Base-by-base conservation (phyloP, 108 stramenopile species). In the Aurantiochytrium sp. region DNA sequence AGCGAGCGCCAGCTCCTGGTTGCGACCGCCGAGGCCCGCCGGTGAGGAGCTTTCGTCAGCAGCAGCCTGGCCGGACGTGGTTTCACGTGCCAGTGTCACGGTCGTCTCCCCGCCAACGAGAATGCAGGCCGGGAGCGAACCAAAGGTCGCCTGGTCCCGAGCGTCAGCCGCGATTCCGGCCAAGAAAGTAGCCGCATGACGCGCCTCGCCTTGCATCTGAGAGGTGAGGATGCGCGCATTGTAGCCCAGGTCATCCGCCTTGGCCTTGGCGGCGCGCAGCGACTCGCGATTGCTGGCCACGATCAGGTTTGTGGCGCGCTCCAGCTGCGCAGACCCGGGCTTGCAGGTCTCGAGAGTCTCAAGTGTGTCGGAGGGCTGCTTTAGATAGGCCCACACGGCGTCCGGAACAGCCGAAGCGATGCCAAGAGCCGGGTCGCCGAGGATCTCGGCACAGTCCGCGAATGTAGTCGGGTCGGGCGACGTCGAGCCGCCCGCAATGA, bases 1-100 rank as follows among this genome's bases (percentile, higher is more conserved):
- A 5, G 37, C 41, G 21, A 88, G 85, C n/a, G 88, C 88, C 85
- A 88, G 17, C n/a, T 88, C 37, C 34, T 86, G 88, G 27, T 88
- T 86, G 17, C 85, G 37, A 0, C 85, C 85, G 0, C 85, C 85
- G 6, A 48, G 10, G 10, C 69, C 41, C 4, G n/a, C n/a, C n/a
- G n/a, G n/a, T n/a, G n/a, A n/a, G n/a, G n/a, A n/a, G n/a, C n/a
- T n/a, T n/a, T n/a, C n/a, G n/a, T n/a, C n/a, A n/a, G n/a, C n/a
- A n/a, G n/a, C n/a, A n/a, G n/a, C n/a, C n/a, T n/a, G n/a, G n/a
- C n/a, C n/a, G n/a, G 85, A 30, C 30, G n/a, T 42, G 52, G 8
- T 0, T 10, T 15, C 52, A 5, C 19, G 39, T 2, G 88, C 4
- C 24, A 88, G 86, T 32, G 86, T 73, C 39, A 88, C 88, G 4